Evolutionary conservation across 768 basidiomycete genomes (phyloP).

Genomic region (Obba rivulosa): DNA sequence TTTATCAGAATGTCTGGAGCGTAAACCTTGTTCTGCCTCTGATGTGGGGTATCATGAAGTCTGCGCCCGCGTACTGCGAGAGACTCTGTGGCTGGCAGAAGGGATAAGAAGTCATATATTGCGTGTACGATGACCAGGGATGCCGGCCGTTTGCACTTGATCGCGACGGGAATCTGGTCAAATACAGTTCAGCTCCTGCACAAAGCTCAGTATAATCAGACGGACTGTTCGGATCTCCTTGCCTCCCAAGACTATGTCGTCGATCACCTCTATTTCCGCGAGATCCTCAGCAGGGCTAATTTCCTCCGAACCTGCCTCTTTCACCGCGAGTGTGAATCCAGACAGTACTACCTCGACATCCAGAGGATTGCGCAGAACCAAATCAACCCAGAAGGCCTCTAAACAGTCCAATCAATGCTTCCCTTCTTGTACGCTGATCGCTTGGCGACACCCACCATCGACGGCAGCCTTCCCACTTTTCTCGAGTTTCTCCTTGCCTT

Average conservation of each 20-base stretch:
- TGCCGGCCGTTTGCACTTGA: slow-evolving; percentile 48
- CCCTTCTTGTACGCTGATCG: background rate
- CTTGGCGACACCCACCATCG: slow-evolving; percentile 40
- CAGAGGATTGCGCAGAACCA: slow-evolving; percentile 66
- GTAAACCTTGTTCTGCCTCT: slow-evolving; percentile 66
- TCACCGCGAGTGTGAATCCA: slow-evolving; percentile 51
- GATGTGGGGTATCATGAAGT: slow-evolving; percentile 67
- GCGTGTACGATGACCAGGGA: slow-evolving; percentile 53
- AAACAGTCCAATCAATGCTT: slow-evolving; percentile 1
- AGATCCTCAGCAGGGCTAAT: slow-evolving; percentile 30
- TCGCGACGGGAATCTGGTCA: slow-evolving; percentile 53
- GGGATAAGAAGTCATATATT: slow-evolving; percentile 66
- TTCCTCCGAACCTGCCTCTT: slow-evolving; percentile 31
- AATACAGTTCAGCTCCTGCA: background rate
- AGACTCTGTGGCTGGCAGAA: slow-evolving; percentile 63
- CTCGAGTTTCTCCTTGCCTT: slow-evolving; percentile 50
- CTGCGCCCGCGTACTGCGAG: slow-evolving; percentile 68
- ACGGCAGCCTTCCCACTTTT: slow-evolving; percentile 55
- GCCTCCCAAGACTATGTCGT: slow-evolving; percentile 56
- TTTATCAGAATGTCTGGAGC: slow-evolving; percentile 59
- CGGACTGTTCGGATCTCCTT: slow-evolving; percentile 63
- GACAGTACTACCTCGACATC: slow-evolving; percentile 68
- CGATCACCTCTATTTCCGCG: slow-evolving; percentile 54
- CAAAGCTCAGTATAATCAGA: slow-evolving; percentile 5
- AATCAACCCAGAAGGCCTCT: slow-evolving; percentile 79